Evolutionary conservation across 2,329 filamentous ascomycete species (phyloP).

Genomic region (Epichloe glyceriae): DNA sequence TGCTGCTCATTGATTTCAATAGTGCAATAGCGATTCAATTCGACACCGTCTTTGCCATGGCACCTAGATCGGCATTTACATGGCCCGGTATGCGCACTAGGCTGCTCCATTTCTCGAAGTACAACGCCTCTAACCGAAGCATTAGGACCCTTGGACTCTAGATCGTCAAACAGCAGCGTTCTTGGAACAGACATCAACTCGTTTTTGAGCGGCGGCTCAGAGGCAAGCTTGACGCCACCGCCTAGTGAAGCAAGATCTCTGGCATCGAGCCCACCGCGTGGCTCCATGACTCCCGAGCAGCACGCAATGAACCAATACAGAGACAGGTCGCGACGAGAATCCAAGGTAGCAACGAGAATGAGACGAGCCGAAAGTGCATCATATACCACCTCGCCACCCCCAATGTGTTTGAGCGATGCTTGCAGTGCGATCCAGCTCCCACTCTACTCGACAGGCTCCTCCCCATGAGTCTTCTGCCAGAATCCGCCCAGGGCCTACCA

Average conservation of each 20-base stretch:
- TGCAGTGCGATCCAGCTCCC: slow-evolving; percentile 30
- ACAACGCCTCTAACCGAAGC: background rate
- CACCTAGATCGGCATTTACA: slow-evolving; percentile 33
- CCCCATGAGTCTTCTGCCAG: slow-evolving; percentile 37
- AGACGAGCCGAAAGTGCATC: slow-evolving; percentile 37
- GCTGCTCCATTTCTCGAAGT: slow-evolving; percentile 4
- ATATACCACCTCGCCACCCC: slow-evolving; percentile 25
- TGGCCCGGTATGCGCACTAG: slow-evolving; percentile 30
- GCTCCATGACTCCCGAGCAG: slow-evolving; percentile 43
- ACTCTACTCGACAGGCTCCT: slow-evolving; percentile 35
- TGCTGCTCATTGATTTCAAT: slow-evolving; percentile 1
- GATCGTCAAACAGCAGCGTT: slow-evolving; percentile 19
- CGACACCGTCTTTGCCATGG: slow-evolving; percentile 39
- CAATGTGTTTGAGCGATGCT: slow-evolving; percentile 25
- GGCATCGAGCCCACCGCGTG: slow-evolving; percentile 44
- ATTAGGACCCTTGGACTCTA: slow-evolving; percentile 24
- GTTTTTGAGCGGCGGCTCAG: slow-evolving; percentile 30
- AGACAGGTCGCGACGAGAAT: slow-evolving; percentile 45
- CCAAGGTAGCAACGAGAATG: slow-evolving; percentile 38
- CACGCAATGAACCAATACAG: slow-evolving; percentile 49
- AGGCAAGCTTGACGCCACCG: slow-evolving; percentile 35
- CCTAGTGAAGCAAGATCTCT: slow-evolving; percentile 37
- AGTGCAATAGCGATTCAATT: slow-evolving; percentile 39
- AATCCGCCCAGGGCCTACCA: slow-evolving; percentile 32
- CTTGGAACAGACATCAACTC: slow-evolving; percentile 32